Percentiles rank a stretch among this genome's conserved stretches.
Conservation (phyloP, 2,329 filamentous ascomycete genomes). For the Fusarium udum region DNA sequence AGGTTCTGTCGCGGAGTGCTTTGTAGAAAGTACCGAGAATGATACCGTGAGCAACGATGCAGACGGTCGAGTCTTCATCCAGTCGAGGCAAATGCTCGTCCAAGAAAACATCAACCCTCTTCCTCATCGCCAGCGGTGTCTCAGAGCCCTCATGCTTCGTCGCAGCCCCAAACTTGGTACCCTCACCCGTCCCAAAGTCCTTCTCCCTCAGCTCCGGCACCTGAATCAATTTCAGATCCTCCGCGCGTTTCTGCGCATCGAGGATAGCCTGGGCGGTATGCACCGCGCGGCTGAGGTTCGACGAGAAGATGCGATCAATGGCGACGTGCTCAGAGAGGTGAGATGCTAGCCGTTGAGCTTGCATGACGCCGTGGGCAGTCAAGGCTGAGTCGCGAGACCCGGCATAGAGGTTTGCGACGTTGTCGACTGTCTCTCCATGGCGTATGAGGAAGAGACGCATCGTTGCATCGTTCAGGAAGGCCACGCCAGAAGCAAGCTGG, state of each 20-base stretch:
- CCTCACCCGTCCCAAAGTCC: conserved; percentile 78
- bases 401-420: conserved; percentile 81
- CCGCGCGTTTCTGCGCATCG: conserved; percentile 58
- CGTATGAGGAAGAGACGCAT: conserved; percentile 76
- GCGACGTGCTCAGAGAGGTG: conserved; percentile 59
- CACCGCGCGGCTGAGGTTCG: conserved; percentile 77
- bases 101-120: conserved; percentile 73
- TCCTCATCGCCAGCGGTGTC: conserved; percentile 71
- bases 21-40: conserved; percentile 77
- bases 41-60: conserved; percentile 83
- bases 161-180: conserved; percentile 61
- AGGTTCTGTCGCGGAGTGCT: conserved; percentile 66
- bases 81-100: conserved; percentile 68
- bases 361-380: conserved; percentile 83
- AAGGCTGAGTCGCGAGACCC: conserved; percentile 82
- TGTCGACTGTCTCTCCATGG: conserved; percentile 91
- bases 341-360: conserved; percentile 75
- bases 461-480: conserved; percentile 37
- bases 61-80: conserved; percentile 5
- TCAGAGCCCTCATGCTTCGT: conserved; percentile 66
- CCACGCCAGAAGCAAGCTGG: conserved; percentile 30
- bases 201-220: conserved; percentile 70
- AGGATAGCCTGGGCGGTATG: conserved; percentile 75
- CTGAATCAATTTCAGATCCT: conserved; percentile 34
- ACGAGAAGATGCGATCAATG: conserved; percentile 77